Evolutionary conservation across 345 rosid genomes (phyloP).

Genomic region (Anastatica hierochuntica): DNA sequence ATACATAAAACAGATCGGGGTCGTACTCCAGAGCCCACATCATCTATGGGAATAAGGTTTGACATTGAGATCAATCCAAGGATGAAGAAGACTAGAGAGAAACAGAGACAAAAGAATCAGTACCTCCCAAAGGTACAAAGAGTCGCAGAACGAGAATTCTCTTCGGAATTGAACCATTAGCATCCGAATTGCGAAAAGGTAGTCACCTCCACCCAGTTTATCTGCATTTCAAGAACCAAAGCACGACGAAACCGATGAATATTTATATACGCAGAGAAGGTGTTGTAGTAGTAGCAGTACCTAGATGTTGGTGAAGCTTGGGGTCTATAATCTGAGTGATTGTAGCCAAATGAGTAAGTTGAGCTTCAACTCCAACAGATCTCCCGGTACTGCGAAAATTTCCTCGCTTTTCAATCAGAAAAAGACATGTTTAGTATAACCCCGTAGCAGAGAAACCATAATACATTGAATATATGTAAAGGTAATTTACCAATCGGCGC

Average conservation of each 20-base stretch:
- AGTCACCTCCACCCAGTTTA: slow-evolving; percentile 90
- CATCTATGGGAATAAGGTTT: slow-evolving; percentile 44
- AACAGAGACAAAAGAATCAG: neutral
- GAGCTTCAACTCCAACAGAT: slow-evolving; percentile 91
- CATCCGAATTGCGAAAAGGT: slow-evolving; percentile 93
- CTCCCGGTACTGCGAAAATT: slow-evolving; percentile 85
- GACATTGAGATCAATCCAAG: neutral
- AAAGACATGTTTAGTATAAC: too few relatives aligned
- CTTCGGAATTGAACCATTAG: slow-evolving; percentile 96
- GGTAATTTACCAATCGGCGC: slow-evolving; percentile 76
- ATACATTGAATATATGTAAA: neutral
- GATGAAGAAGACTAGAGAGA: neutral
- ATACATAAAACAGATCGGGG: slow-evolving; percentile 55
- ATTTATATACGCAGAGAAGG: neutral
- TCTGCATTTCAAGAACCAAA: slow-evolving; percentile 33
- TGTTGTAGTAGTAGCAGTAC: slow-evolving; percentile 27
- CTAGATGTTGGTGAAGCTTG: slow-evolving; percentile 92
- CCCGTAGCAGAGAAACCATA: neutral
- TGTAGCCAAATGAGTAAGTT: slow-evolving; percentile 72
- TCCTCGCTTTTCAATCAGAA: slow-evolving; percentile 49
- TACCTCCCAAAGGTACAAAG: slow-evolving; percentile 98
- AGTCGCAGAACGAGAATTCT: slow-evolving; percentile 93
- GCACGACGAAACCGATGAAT: neutral
- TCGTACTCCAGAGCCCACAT: slow-evolving; percentile 99
- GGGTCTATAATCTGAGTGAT: slow-evolving; percentile 92